Conservation (phyloP, 306 rosid genomes). For the Fragaria iinumae region DNA sequence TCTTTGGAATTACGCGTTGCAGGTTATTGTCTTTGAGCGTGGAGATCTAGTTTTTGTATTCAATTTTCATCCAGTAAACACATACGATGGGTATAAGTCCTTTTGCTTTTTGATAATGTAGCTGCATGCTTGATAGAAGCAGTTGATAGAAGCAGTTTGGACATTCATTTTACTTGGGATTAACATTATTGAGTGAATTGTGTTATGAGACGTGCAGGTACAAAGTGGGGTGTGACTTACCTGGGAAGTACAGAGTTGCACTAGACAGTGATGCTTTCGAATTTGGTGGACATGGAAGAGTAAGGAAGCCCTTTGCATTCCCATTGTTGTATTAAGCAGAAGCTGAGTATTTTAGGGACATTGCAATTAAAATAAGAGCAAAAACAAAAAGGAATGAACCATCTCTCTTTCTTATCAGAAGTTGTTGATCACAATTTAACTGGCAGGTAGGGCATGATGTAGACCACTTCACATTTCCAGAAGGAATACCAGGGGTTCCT, state of each 20-base stretch:
- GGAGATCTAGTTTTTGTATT: slow-evolving; percentile 91
- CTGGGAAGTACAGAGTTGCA: slow-evolving; percentile 94
- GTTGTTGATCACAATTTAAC: slow-evolving; percentile 2
- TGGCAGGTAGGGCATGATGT: slow-evolving; percentile 68
- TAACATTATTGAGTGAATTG: slow-evolving; percentile 11
- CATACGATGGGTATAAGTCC: slow-evolving; percentile 71
- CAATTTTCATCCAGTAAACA: slow-evolving; percentile 82
- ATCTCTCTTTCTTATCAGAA: slow-evolving; percentile 7
- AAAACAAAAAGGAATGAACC: not conserved
- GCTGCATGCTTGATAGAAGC: not conserved
- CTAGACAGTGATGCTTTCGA: slow-evolving; percentile 82
- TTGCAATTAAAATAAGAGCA: not conserved
- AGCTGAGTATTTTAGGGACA: not conserved
- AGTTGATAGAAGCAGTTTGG: not conserved
- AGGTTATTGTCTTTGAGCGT: slow-evolving; percentile 93
- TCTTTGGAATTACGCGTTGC: slow-evolving; percentile 15
- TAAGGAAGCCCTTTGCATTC: slow-evolving; percentile 42
- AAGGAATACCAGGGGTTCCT: slow-evolving; percentile 88
- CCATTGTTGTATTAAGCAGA: not conserved
- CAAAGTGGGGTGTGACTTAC: slow-evolving; percentile 95
- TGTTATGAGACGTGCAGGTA: slow-evolving; percentile 52
- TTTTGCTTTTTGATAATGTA: slow-evolving; percentile 10
- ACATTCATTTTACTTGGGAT: not conserved
- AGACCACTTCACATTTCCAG: slow-evolving; percentile 88
- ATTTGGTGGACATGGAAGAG: slow-evolving; percentile 95